phyloP scores from a whole-genome alignment of 164 flowering plant genomes.

The Cinnamomum micranthum region DNA sequence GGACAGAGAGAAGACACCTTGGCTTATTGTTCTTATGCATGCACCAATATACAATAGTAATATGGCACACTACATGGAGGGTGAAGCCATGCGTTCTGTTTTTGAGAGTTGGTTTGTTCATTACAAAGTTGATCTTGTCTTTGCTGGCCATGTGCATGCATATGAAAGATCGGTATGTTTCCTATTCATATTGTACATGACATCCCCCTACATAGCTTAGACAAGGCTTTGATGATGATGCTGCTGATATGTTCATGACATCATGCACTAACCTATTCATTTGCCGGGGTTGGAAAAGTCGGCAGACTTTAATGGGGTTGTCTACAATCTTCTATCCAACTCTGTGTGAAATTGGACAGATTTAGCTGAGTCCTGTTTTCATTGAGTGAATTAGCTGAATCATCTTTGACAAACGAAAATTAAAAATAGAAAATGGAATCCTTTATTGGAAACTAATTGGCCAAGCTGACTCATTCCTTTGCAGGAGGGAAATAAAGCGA shows the following conservation, averaged over 20 bases:
- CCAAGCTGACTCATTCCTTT: too few species aligned
- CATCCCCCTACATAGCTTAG: neutral
- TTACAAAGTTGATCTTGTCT: constrained; percentile 74
- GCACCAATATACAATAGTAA: constrained; percentile 83
- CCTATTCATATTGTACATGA: neutral
- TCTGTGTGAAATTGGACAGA: neutral
- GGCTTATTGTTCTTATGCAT: constrained; percentile 97
- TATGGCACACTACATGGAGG: constrained; percentile 88
- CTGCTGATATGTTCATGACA: too few species aligned
- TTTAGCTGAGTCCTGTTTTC: neutral
- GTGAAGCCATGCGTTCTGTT: constrained; percentile 82
- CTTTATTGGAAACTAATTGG: too few species aligned
- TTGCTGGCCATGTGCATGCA: constrained; percentile 98
- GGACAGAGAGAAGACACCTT: constrained; percentile 88
- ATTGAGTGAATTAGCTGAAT: neutral
- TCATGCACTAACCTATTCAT: too few species aligned
- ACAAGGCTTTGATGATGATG: too few species aligned
- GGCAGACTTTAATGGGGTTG: neutral
- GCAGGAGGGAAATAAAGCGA: too few species aligned
- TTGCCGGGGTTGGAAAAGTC: neutral
- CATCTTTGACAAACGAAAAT: neutral
- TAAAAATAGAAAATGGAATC: too few species aligned
- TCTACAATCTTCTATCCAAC: neutral
- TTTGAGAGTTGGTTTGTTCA: constrained; percentile 72
- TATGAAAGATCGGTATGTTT: constrained; percentile 87